Evolutionary conservation across 2,329 filamentous ascomycete species (phyloP), one percentile per base, ranked within the genome.

Genomic region (Leptographium wingfieldii): DNA sequence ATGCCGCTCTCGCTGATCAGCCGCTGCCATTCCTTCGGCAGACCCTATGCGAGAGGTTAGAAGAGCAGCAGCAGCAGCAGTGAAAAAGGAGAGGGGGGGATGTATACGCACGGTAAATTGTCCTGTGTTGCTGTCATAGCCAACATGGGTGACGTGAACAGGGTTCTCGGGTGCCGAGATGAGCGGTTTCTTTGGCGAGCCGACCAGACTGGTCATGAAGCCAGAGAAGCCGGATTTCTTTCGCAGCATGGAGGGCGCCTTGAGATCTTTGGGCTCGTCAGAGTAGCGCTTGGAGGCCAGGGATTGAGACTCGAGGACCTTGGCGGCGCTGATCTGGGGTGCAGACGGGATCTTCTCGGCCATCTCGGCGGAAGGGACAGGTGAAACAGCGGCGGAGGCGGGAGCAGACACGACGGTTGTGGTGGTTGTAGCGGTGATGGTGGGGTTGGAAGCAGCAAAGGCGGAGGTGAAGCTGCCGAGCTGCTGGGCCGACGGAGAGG

Each of bases 111-210:
- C 91, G 61, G 92, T 97, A 73, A 96, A 99, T 74, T 96, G 90
- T 66, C 94, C 94, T 3, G 94, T 97, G 68, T 89, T 82, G 74
- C 94, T 95, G 73, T 99, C 92, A 72, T 96, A 96, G 67, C 92
- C 92, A 65, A 99, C 94, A 73, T 99, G 94, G 60, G 92, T 97
- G 68, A 99, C 90, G 74, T 97, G 94, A 62, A 97, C 91, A 56
- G 94, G 94, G 68, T 99, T 97, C 73, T 96, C 92, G 59, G 94
- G 94, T 46, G 91, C 90, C n/a, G 94, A 97, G 68, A 99, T 99
- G 72, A 92, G 84, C 55, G 94, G 90, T 65, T 91, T 90, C 73
- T 92, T 89, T 58, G 89, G 91, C 43, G 91, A 92, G 65, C 89
- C 88, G 61, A 95, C 85, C 62, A 86, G 71, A 70, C 86, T 92